A percentile compares a stretch with the other conserved stretches of the same genome.
phyloP scores from a whole-genome alignment of 345 rosid species.

The Laguncularia racemosa region DNA sequence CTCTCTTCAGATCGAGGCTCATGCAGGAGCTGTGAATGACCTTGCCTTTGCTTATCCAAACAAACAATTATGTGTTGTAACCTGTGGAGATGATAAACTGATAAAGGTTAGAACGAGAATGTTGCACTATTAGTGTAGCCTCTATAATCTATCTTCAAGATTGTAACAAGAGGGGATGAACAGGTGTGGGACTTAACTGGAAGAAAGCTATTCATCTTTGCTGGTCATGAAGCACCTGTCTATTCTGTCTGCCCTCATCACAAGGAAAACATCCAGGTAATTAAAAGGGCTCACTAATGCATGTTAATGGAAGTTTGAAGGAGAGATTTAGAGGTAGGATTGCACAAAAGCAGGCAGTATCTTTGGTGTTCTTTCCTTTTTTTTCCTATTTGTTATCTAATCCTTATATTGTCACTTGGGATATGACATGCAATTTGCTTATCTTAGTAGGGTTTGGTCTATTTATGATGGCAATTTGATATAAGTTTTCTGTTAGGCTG shows the following conservation, averaged over 20 bases:
- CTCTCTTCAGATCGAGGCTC: slow-evolving; percentile 70
- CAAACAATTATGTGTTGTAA: slow-evolving; percentile 70
- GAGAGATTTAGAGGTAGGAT: not conserved
- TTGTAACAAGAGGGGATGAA: slow-evolving; percentile 15
- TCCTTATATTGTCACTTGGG: too few species aligned
- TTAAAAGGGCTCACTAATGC: not conserved
- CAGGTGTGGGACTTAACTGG: slow-evolving; percentile 87
- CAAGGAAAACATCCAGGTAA: slow-evolving; percentile 84
- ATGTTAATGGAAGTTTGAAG: not conserved
- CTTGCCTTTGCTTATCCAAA: slow-evolving; percentile 80
- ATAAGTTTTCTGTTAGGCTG: too few species aligned
- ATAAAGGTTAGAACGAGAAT: slow-evolving; percentile 51
- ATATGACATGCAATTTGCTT: too few species aligned
- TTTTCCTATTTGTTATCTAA: too few species aligned
- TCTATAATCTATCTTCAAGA: slow-evolving; percentile 18
- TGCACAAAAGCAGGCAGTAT: not conserved
- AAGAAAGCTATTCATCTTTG: slow-evolving; percentile 53
- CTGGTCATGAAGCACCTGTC: slow-evolving; percentile 85
- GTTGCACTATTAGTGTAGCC: slow-evolving; percentile 2
- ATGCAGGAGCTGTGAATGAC: slow-evolving; percentile 80
- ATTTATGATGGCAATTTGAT: too few species aligned
- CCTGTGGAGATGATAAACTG: slow-evolving; percentile 88
- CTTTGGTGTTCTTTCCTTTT: too few species aligned
- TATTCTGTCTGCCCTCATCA: slow-evolving; percentile 89
- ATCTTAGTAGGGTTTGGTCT: too few species aligned